Percentiles rank a stretch among this genome's conserved stretches.
Conservation (phyloP, 116 monocot species). For the Thalassia testudinum region DNA sequence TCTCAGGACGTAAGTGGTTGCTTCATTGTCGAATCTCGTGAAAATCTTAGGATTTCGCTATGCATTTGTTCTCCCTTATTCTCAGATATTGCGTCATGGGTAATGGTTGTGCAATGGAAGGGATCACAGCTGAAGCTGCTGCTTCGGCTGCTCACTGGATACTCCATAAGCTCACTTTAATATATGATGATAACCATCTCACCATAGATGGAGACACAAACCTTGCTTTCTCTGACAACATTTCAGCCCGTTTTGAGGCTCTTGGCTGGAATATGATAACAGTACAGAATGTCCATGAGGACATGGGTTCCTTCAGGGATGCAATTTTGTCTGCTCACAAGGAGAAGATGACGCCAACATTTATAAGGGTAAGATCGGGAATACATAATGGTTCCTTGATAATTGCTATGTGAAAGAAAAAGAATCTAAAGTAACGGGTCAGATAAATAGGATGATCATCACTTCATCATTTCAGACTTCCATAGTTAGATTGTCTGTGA, state of each 20-base stretch:
- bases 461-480: too few species aligned
- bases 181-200: slow-evolving; percentile 39
- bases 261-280: slow-evolving; percentile 29
- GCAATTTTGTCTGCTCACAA: slow-evolving; percentile 13
- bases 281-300: slow-evolving; percentile 16
- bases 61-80: background rate
- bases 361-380: slow-evolving; percentile 17
- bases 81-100: slow-evolving; percentile 30
- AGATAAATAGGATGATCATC: slow-evolving; percentile 23
- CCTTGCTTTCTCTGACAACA: slow-evolving; percentile 19
- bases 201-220: slow-evolving; percentile 29
- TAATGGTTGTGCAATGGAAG: slow-evolving; percentile 34
- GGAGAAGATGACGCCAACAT: slow-evolving; percentile 16
- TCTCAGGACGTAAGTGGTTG: slow-evolving; percentile 15
- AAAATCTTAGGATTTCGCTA: background rate
- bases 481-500: slow-evolving; percentile 18
- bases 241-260: slow-evolving; percentile 22
- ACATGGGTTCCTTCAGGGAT: slow-evolving; percentile 12
- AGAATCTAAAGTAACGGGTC: background rate
- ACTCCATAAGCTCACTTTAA: slow-evolving; percentile 27
- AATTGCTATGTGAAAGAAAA: background rate
- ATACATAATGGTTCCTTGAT: background rate
- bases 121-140: slow-evolving; percentile 27
- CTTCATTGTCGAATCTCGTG: background rate
- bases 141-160: slow-evolving; percentile 30